Conservation (phyloP, 129 eudicot species). For the Oenanthe sinensis region DNA sequence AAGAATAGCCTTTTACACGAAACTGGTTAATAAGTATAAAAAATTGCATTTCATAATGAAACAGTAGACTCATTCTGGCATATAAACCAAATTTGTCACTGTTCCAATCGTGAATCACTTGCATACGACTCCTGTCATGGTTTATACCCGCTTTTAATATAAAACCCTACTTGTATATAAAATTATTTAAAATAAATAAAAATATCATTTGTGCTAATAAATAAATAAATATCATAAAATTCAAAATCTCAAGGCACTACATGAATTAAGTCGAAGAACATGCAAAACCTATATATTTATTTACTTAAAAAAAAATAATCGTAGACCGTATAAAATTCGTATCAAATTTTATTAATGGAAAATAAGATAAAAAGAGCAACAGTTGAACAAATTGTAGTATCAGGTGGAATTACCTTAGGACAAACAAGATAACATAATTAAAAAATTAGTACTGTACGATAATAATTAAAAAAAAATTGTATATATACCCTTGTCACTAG, state of each 20-base stretch:
- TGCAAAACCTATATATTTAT: background rate
- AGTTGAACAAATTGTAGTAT: background rate
- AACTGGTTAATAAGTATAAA: background rate
- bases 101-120: too few species aligned
- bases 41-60: too few species aligned
- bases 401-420: background rate
- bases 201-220: too few species aligned
- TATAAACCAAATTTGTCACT: too few species aligned
- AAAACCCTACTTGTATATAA: background rate
- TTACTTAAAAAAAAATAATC: background rate
- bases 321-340: background rate
- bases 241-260: background rate
- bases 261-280: background rate
- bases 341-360: background rate
- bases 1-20: background rate
- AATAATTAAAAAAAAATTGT: background rate
- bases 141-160: too few species aligned
- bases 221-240: too few species aligned
- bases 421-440: background rate
- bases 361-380: background rate
- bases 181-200: too few species aligned
- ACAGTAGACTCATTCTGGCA: background rate
- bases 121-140: too few species aligned
- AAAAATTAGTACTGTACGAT: too few species aligned
- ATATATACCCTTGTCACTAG: slow-evolving; percentile 4